Conservation (phyloP, 208 protist genomes). For the Crithidia expoeki region DNA sequence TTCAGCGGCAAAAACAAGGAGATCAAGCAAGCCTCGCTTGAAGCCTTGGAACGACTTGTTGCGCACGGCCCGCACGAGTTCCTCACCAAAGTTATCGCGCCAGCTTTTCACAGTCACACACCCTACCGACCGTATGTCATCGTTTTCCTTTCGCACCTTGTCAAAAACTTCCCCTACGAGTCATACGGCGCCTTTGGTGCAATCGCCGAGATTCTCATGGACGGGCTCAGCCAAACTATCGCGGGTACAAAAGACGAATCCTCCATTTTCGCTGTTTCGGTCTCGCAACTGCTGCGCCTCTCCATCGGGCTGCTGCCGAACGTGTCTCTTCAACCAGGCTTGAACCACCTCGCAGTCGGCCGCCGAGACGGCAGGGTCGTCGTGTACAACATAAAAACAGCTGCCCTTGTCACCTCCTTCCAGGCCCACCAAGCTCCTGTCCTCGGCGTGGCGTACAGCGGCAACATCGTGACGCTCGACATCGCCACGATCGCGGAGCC, state of each 20-base stretch:
- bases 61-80: constrained; percentile 35
- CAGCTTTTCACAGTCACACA: constrained; percentile 23
- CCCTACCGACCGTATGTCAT: constrained; percentile 32
- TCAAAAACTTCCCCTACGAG: constrained; percentile 36
- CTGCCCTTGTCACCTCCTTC: constrained; percentile 60
- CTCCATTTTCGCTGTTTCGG: constrained; percentile 40
- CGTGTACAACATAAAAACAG: constrained; percentile 74
- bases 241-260: constrained; percentile 34
- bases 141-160: constrained; percentile 40
- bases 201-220: constrained; percentile 27
- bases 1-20: constrained; percentile 21
- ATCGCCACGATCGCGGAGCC: constrained; percentile 72
- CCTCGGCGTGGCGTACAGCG: constrained; percentile 76
- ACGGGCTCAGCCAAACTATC: constrained; percentile 9
- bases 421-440: constrained; percentile 54
- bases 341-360: constrained; percentile 76
- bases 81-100: constrained; percentile 25
- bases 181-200: constrained; percentile 27
- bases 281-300: constrained; percentile 52
- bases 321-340: constrained; percentile 72
- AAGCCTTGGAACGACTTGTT: constrained; percentile 38
- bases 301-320: constrained; percentile 57
- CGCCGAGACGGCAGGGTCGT: constrained; percentile 58
- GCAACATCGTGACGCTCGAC: constrained; percentile 66
- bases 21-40: constrained; percentile 20